Base-by-base conservation (phyloP, 768 basidiomycete genomes). In the Cystofilobasidium ferigula region DNA sequence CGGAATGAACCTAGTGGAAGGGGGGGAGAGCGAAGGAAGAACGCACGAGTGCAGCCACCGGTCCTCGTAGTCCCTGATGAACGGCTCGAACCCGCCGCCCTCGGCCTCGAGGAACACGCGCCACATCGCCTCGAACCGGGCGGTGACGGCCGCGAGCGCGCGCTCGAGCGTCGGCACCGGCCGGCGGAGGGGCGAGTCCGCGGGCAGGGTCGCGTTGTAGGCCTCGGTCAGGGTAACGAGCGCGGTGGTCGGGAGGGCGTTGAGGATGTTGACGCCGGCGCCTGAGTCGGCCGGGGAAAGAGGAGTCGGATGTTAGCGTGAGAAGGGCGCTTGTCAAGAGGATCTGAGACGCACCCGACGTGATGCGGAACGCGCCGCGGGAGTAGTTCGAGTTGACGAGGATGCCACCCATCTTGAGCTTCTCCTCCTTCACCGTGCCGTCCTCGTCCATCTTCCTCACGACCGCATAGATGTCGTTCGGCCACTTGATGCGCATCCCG, bases 21-120 rank as follows among this genome's bases (percentile, higher is more conserved):
- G 42, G 26, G 51, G 26, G 48, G 43, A 38, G 47, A 28, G n/a
- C 35, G 32, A 63, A 36, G 56, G 42, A 28, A 26, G 0, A 26
- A 84, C 91, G 70, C 62, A 97, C 93, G 87, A 86, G 74, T 98
- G 94, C 63, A 98, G 78, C 94, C 95, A 99, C 26, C 84, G 77
- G 28, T 82, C 78, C 36, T 86, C 81, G 75, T 98, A 99, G 35
- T 82, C 78, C 42, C 84, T 81, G 78, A 88, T 80, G 76, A 98
- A 94, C 0, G 87, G 83, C 32, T 80, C 82, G 73, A 98, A 98
- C 4, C 82, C 84, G 0, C 88, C 87, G 26, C 78, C 75, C 43
- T 40, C 32, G 1, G 80, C 80, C 22, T 77, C 74, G 32, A 91
- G 71, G 72, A 97, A 98, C 2, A 74, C 75, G 9, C 76, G 74